Base-by-base conservation (phyloP, 768 basidiomycete genomes). In the Strobilomyces dryophilus region DNA sequence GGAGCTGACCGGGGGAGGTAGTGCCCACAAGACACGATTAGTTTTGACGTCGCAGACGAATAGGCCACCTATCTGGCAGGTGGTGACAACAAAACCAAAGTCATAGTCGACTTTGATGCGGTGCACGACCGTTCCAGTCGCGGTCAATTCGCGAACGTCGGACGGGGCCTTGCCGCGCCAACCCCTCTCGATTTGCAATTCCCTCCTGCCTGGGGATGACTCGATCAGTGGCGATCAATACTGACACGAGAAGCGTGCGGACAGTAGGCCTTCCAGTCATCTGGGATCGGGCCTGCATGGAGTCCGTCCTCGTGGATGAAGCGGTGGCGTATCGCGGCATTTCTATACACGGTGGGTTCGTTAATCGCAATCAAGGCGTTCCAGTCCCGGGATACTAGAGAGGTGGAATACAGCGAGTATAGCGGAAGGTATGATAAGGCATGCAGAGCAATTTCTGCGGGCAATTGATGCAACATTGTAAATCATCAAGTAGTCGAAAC, bases 71-170 rank as follows among this genome's bases (percentile, higher is more conserved):
- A 56, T 53, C 7, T 65, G 64, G 40, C 73, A 73, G 0, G 87
- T 89, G 4, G 78, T 77, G 39, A 91, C 79, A 46, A 85, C 70
- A 21, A 85, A 73, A 4, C 81, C 79, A 10, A 73, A 74, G 31
- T 73, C 67, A 59, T 87, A 81, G 52, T 92, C 90, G 20, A 87
- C 77, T 68, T 92, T 92, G 70, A 91, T 82, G 8, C 87, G 81
- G 67, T 91, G 87, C 0, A 87, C 81, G 5, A 64, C 60, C 24
- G 58, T 56, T 20, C 76, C 72, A 7, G 72, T 59, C 8, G 64
- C 52, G 1, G 62, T 56, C 35, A 78, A 66, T n/a, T 68, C 53
- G 20, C 66, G 74, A 14, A 71, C 61, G 4, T 57, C 56, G 11
- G 79, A 79, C 3, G 75, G 71, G 0, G 72, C 79, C 35, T 71